Percentiles rank a stretch among this genome's conserved stretches.
Conservation (phyloP, 352 stramenopile genomes). For the Globisporangium megalacanthum region DNA sequence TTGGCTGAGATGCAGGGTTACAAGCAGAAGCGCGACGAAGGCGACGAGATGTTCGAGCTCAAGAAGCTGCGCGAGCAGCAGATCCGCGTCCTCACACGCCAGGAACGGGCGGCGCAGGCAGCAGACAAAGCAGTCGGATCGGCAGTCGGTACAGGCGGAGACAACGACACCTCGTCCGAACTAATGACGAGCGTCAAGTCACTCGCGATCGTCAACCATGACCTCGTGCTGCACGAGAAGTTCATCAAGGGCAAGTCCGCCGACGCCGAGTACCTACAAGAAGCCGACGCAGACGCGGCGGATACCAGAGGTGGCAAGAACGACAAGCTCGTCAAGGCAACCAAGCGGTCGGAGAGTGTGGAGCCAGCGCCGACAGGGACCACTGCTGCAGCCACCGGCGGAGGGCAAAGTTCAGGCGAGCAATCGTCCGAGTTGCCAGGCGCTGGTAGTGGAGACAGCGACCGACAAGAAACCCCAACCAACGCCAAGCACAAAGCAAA, state of each 20-base stretch:
- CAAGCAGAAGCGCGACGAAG: slow-evolving; percentile 52
- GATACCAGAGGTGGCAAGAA: slow-evolving; percentile 4
- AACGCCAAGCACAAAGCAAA: slow-evolving; percentile 10
- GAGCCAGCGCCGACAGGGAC: too few relatives aligned
- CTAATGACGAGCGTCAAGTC: slow-evolving; percentile 39
- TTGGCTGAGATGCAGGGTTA: slow-evolving; percentile 56
- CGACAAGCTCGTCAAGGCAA: slow-evolving; percentile 3
- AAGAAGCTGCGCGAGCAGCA: slow-evolving; percentile 54
- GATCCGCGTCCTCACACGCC: slow-evolving; percentile 33
- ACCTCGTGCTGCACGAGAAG: slow-evolving; percentile 56
- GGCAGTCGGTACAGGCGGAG: slow-evolving; percentile 8
- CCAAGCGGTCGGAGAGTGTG: not conserved
- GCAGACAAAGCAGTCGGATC: slow-evolving; percentile 25
- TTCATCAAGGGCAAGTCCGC: slow-evolving; percentile 61
- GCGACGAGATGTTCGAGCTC: slow-evolving; percentile 59
- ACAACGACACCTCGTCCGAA: slow-evolving; percentile 17
- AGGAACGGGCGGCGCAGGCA: slow-evolving; percentile 38
- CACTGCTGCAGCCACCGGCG: too few relatives aligned
- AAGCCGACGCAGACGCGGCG: slow-evolving; percentile 24
- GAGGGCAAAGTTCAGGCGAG: too few relatives aligned
- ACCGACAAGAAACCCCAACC: slow-evolving; percentile 2
- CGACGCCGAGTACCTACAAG: slow-evolving; percentile 51
- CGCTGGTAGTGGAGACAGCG: not conserved
- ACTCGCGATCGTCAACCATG: slow-evolving; percentile 71
- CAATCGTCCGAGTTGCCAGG: slow-evolving; percentile 3